phyloP scores from a whole-genome alignment of 2,329 filamentous ascomycete species.

The Knufia petricola region DNA sequence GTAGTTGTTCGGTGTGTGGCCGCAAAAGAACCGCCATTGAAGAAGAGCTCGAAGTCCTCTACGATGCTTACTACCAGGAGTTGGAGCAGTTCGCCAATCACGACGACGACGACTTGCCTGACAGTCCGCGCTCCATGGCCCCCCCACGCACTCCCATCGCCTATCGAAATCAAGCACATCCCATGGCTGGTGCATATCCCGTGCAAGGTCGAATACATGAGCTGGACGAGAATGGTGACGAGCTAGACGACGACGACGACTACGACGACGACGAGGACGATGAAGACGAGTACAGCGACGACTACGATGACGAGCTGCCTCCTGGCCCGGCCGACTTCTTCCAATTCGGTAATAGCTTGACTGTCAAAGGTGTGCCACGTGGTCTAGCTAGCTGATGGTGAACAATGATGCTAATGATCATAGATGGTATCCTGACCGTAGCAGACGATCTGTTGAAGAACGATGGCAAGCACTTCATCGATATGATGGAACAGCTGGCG shows the following conservation, averaged over 20 bases:
- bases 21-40: conserved; percentile 94
- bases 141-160: conserved; percentile 53
- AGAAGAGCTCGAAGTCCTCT: conserved; percentile 92
- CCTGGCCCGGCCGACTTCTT: conserved; percentile 77
- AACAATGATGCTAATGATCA: conserved; percentile 21
- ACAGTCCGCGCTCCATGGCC: conserved; percentile 59
- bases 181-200: conserved; percentile 40
- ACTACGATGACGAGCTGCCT: conserved; percentile 55
- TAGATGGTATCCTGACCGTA: conserved; percentile 92
- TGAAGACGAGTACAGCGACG: conserved; percentile 57
- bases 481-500: conserved; percentile 99
- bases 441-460: conserved; percentile 98
- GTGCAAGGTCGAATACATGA: conserved; percentile 61
- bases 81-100: conserved; percentile 94
- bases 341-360: conserved; percentile 93
- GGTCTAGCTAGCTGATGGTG: neutral
- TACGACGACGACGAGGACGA: conserved; percentile 59
- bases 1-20: conserved; percentile 94
- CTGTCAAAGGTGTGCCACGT: conserved; percentile 62
- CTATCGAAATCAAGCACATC: conserved; percentile 23
- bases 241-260: conserved; percentile 46
- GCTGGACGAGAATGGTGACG: conserved; percentile 44
- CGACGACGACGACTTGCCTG: conserved; percentile 53
- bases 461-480: conserved; percentile 98
- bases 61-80: conserved; percentile 97